phyloP scores from a whole-genome alignment of 139 green algal genomes.

The Pseudopediastrum boryanum region DNA sequence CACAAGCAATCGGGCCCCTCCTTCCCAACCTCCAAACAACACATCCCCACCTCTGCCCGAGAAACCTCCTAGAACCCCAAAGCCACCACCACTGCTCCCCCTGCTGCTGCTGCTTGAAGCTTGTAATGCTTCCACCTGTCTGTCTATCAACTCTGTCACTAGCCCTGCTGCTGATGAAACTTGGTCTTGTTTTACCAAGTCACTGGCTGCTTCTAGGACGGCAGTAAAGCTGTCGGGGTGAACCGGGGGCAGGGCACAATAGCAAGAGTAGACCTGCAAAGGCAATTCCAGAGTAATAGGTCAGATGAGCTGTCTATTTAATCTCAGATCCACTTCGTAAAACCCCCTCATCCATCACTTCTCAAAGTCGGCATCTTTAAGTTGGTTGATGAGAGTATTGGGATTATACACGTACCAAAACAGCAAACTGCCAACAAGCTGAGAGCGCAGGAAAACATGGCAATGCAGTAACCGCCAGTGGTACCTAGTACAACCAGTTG shows the following conservation, averaged over 20 bases:
- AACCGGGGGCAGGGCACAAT: background rate
- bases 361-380: no score
- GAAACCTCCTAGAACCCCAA: background rate
- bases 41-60: background rate
- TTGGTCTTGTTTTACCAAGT: constrained; percentile 4
- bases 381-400: no score
- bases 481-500: no score
- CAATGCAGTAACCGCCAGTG: no score
- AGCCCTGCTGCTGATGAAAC: background rate
- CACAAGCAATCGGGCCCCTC: constrained; percentile 21
- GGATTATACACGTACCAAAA: no score
- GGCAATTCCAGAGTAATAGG: no score
- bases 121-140: constrained; percentile 23
- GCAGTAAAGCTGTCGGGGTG: background rate
- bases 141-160: constrained; percentile 2
- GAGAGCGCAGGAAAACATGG: no score
- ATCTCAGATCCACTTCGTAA: no score
- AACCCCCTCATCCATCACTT: no score
- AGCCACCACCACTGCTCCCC: background rate
- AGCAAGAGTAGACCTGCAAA: background rate
- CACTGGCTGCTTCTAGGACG: background rate
- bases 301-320: no score
- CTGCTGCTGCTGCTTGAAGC: background rate
- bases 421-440: no score
- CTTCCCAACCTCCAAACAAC: background rate